Conservation (phyloP, 495 filamentous ascomycete genomes). For the Delitschia confertaspora region DNA sequence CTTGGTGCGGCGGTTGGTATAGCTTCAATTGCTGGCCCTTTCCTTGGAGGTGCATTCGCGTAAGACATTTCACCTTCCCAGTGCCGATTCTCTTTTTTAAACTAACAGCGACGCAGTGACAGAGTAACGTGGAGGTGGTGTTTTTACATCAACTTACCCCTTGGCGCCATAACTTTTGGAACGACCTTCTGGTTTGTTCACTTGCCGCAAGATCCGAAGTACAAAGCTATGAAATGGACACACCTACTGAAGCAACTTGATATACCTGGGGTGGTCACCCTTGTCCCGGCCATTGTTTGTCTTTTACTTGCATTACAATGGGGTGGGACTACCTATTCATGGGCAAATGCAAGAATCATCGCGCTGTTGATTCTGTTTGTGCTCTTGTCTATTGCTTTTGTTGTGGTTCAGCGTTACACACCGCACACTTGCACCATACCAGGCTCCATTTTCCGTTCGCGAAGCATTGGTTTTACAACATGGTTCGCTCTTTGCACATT, state of each 20-base stretch:
- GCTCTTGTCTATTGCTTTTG: slow-evolving; percentile 53
- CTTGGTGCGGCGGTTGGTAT: slow-evolving; percentile 72
- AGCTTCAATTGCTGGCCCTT: slow-evolving; percentile 52
- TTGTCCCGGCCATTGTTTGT: slow-evolving; percentile 63
- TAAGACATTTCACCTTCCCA: too few relatives aligned
- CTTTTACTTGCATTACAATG: slow-evolving; percentile 77
- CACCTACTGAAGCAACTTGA: slow-evolving; percentile 57
- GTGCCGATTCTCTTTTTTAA: too few relatives aligned
- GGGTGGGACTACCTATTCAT: slow-evolving; percentile 63
- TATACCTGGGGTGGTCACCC: slow-evolving; percentile 52
- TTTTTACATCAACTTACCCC: slow-evolving; percentile 65
- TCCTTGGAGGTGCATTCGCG: slow-evolving; percentile 60
- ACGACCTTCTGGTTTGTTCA: slow-evolving; percentile 49
- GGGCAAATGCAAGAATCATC: slow-evolving; percentile 59
- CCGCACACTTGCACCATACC: slow-evolving; percentile 57
- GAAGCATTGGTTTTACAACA: slow-evolving; percentile 50
- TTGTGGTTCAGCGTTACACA: slow-evolving; percentile 18
- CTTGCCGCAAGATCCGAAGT: slow-evolving; percentile 34
- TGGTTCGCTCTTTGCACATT: slow-evolving; percentile 52
- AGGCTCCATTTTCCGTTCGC: slow-evolving; percentile 58
- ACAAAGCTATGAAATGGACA: slow-evolving; percentile 4
- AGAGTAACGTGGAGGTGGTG: slow-evolving; percentile 56
- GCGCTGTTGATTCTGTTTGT: slow-evolving; percentile 60
- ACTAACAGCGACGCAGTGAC: too few relatives aligned
- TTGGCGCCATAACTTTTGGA: slow-evolving; percentile 44